Evolutionary conservation across 148 eudicot species (phyloP), one percentile per base, ranked within the genome.

Genomic region (Arctostaphylos glauca): DNA sequence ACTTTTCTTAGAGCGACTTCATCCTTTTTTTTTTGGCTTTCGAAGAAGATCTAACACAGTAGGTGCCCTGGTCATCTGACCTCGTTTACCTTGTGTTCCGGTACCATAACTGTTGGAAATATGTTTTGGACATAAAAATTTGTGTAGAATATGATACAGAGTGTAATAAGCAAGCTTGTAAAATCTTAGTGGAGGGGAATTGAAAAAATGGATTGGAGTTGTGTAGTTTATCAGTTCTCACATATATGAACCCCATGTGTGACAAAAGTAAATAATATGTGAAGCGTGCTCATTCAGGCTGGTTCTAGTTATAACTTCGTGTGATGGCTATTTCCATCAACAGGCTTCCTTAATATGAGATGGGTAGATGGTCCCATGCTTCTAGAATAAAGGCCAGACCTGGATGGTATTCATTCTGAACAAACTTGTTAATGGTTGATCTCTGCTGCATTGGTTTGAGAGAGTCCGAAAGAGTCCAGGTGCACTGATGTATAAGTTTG

Each of bases 1-100:
- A 56, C 25, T 56, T 78, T 16, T 18, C 68, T 78, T 44, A 52
- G 50, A 41, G 19, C 10, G 10, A 31, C 15, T 44, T 78, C 49
- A 78, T n/a, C 15, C 6, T 59, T 62, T n/a, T 59, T 62, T n/a
- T 41, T 79, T 0, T 73, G 53, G 76, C 76, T 21, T 18, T 79
- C 21, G 0, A 21, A 62, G 5, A n/a, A 59, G 53, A 43, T 59
- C 44, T 21, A 25, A 78, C 67, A 41, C 70, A 10, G 4, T 43
- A 43, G 68, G 15, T 55, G 21, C 31, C 49, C 12, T 58, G 41
- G 81, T 59, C 16, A 44, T n/a, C 23, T 78, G 43, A 50, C n/a
- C 58, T 21, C 19, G 38, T 12, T 31, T 52, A 25, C 53, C 53
- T 19, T 19, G 52, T 47, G 76, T 73, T 72, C 44, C 49, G 8